Percentiles rank a stretch among this genome's conserved stretches.
These are phyloP conservation scores for Pseudoperonospora humuli DNA, from an alignment of 352 stramenopile species.

Conservation along the genomic window DNA sequence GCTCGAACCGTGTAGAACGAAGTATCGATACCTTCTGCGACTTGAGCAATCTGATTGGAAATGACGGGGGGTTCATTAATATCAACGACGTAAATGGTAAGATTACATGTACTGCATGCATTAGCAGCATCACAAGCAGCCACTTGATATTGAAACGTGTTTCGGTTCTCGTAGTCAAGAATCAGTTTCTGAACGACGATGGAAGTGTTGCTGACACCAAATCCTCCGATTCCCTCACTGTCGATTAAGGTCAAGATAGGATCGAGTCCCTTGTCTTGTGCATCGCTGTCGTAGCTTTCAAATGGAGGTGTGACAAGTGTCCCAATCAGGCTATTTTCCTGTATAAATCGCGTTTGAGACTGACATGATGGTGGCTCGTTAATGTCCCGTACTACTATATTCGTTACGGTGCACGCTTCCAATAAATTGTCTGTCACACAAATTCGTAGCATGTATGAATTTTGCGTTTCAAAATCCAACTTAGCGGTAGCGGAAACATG, in stretches of 20 bases:
- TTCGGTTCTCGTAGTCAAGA: conserved; percentile 12
- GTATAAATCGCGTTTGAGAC: conserved; percentile 8
- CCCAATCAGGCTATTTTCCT: conserved; percentile 15
- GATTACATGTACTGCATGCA: conserved; percentile 9
- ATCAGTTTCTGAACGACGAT: conserved; percentile 1
- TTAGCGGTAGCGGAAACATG: background rate
- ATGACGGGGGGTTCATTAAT: conserved; percentile 20
- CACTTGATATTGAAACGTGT: conserved; percentile 9
- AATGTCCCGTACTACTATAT: conserved; percentile 10
- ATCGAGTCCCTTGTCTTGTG: background rate
- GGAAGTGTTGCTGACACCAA: conserved; percentile 10
- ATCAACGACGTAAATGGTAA: conserved; percentile 12
- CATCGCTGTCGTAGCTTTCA: conserved; percentile 10
- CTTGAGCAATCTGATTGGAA: conserved; percentile 9
- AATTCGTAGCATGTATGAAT: conserved; percentile 5
- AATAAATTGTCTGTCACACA: conserved; percentile 11
- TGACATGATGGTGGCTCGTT: conserved; percentile 18
- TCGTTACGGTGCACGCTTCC: conserved; percentile 1
- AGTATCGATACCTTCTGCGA: conserved; percentile 29
- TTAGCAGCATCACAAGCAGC: conserved; percentile 7
- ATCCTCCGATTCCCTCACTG: background rate
- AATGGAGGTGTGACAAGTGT: conserved; percentile 7
- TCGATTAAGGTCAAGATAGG: conserved; percentile 6
- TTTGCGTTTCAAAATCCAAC: conserved; percentile 11
- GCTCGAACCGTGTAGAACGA: conserved; percentile 29